Conservation (phyloP, 805 yeast genomes). For the Sugiyamaella marilandica region DNA sequence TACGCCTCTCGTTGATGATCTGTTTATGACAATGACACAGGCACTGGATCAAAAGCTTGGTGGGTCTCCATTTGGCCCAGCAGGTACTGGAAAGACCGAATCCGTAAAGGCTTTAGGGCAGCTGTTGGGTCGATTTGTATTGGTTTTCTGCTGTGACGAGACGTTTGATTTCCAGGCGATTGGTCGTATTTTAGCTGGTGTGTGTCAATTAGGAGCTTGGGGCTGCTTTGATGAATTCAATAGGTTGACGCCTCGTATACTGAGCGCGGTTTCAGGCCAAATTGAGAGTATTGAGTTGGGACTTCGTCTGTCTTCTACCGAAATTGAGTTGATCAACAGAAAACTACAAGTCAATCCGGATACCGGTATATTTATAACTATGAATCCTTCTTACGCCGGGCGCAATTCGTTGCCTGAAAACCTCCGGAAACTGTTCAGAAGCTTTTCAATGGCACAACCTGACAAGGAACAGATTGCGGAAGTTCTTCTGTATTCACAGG, state of each 20-base stretch:
- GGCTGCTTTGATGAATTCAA: slow-evolving; percentile 96
- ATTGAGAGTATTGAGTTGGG: slow-evolving; percentile 66
- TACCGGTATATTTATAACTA: slow-evolving; percentile 75
- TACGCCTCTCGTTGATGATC: slow-evolving; percentile 64
- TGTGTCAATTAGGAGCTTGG: slow-evolving; percentile 85
- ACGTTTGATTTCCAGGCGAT: slow-evolving; percentile 76
- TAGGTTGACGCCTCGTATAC: slow-evolving; percentile 60
- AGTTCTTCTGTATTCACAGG: slow-evolving; percentile 67
- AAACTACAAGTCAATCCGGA: slow-evolving; percentile 19
- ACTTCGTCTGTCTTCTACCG: slow-evolving; percentile 26
- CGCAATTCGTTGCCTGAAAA: slow-evolving; percentile 82
- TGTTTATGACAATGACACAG: slow-evolving; percentile 65
- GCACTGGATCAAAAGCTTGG: slow-evolving; percentile 72
- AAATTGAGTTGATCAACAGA: slow-evolving; percentile 21
- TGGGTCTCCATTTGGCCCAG: slow-evolving; percentile 93
- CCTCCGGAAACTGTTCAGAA: slow-evolving; percentile 69
- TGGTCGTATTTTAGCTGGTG: slow-evolving; percentile 70
- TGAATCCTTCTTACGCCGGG: slow-evolving; percentile 88
- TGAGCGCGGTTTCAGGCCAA: slow-evolving; percentile 82
- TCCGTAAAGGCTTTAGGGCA: slow-evolving; percentile 79
- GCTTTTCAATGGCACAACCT: slow-evolving; percentile 68
- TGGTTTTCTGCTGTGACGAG: slow-evolving; percentile 90
- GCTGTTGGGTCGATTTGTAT: slow-evolving; percentile 70
- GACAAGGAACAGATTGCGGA: slow-evolving; percentile 65
- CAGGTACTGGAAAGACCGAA: slow-evolving; percentile 97